phyloP scores from a whole-genome alignment of 2,329 filamentous ascomycete genomes.

The Colletotrichum tamarilloi region DNA sequence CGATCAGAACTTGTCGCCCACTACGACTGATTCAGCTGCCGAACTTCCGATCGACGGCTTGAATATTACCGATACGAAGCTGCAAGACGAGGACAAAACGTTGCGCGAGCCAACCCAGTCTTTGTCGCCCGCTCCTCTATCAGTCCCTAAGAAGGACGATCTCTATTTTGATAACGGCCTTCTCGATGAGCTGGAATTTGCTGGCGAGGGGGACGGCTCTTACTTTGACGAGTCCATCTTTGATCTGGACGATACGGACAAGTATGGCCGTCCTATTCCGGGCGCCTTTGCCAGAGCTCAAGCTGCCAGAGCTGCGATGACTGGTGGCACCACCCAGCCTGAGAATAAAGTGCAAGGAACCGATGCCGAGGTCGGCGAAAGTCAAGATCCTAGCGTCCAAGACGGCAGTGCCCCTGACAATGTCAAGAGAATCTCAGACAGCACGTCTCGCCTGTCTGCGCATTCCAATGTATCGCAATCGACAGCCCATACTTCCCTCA shows the following conservation, averaged over 20 bases:
- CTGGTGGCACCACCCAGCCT: conserved; percentile 27
- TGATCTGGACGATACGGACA: conserved; percentile 73
- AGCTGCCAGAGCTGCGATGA: conserved; percentile 50
- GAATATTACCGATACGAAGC: conserved; percentile 36
- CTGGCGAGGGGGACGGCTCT: conserved; percentile 62
- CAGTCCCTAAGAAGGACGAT: conserved; percentile 57
- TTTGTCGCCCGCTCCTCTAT: conserved; percentile 20
- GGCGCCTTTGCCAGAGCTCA: conserved; percentile 67
- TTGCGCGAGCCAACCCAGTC: conserved; percentile 40
- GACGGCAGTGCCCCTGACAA: conserved; percentile 39
- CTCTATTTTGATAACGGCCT: conserved; percentile 77
- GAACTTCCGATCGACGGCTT: conserved; percentile 58
- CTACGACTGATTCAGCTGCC: conserved; percentile 40
- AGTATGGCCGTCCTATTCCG: conserved; percentile 69
- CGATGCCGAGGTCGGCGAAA: conserved; percentile 44
- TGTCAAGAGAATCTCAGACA: conserved; percentile 57
- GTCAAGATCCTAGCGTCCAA: conserved; percentile 42
- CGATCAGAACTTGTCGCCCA: conserved; percentile 24
- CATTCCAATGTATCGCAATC: conserved; percentile 57
- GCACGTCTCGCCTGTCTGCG: conserved; percentile 56
- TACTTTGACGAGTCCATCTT: conserved; percentile 81
- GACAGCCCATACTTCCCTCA: conserved; percentile 65
- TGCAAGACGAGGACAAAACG: conserved; percentile 1
- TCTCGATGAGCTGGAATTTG: conserved; percentile 56
- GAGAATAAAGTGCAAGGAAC: conserved; percentile 55